Evolutionary conservation across 768 basidiomycete genomes (phyloP).

Genomic region (Tricholoma flavovirens): DNA sequence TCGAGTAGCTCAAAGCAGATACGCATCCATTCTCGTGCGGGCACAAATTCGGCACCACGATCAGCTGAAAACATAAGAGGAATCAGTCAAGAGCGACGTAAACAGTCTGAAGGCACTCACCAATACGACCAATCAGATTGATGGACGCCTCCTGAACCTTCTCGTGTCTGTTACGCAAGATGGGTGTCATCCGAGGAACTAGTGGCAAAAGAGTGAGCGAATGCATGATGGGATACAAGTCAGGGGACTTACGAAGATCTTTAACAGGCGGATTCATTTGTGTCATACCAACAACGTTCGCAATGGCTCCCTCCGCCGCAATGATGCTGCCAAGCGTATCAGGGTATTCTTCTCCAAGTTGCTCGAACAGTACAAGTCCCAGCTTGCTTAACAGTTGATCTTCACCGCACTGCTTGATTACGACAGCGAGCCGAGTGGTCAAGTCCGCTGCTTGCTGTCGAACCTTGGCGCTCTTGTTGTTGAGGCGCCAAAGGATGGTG

Average conservation of each 20-base stretch:
- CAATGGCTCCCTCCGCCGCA: conserved; percentile 96
- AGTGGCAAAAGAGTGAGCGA: conserved; percentile 9
- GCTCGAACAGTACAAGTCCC: conserved; percentile 95
- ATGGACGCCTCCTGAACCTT: conserved; percentile 99
- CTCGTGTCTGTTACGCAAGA: conserved; percentile 96
- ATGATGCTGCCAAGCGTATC: conserved; percentile 99
- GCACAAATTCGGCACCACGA: conserved; percentile 98
- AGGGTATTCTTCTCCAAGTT: conserved; percentile 98
- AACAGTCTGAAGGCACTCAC: conserved; percentile 32
- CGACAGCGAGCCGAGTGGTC: conserved; percentile 90
- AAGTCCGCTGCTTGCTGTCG: conserved; percentile 99
- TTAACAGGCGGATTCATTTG: conserved; percentile 99
- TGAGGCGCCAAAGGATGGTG: conserved; percentile 97
- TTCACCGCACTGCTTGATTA: conserved; percentile 98
- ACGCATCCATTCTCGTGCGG: conserved; percentile 99
- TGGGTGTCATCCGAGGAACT: conserved; percentile 99
- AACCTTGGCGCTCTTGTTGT: conserved; percentile 99
- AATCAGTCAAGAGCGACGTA: conserved; percentile 12
- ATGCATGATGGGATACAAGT: not conserved
- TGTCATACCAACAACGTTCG: conserved; percentile 99
- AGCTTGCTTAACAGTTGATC: conserved; percentile 94
- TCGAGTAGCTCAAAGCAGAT: conserved; percentile 98
- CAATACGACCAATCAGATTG: conserved; percentile 97
- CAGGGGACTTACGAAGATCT: conserved; percentile 77
- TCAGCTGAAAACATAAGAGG: conserved; percentile 49